These are phyloP conservation scores for Seminavis robusta DNA, from an alignment of 108 stramenopile species.

Conservation along the genomic window DNA sequence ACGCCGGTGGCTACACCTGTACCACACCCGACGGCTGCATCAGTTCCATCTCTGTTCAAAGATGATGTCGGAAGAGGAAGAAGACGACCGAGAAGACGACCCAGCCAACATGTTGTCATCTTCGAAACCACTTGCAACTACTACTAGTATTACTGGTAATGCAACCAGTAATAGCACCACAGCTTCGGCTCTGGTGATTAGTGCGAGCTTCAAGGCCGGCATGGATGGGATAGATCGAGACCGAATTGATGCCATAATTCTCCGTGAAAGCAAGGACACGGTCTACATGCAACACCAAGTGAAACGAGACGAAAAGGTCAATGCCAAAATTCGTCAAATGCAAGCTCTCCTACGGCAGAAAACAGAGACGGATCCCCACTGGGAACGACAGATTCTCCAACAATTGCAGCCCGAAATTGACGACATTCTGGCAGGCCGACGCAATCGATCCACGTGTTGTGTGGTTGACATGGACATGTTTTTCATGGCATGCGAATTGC, in stretches of 20 bases:
- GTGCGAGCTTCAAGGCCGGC: conserved; percentile 77
- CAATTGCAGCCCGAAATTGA: conserved; percentile 30
- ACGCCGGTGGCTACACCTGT: too few species aligned
- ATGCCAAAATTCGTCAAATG: conserved; percentile 47
- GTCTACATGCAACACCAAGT: conserved; percentile 68
- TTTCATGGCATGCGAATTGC: conserved; percentile 86
- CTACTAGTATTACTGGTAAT: too few species aligned
- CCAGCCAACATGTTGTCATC: too few species aligned
- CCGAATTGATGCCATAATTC: conserved; percentile 68
- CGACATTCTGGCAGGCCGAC: conserved; percentile 14
- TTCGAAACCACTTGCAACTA: too few species aligned
- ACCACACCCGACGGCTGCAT: too few species aligned
- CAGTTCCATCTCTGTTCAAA: too few species aligned
- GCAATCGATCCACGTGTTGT: conserved; percentile 55
- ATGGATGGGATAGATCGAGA: conserved; percentile 81
- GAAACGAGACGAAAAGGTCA: conserved; percentile 55
- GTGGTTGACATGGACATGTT: conserved; percentile 96
- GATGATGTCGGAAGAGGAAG: too few species aligned
- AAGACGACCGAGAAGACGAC: too few species aligned
- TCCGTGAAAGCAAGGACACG: conserved; percentile 72
- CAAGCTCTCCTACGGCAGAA: conserved; percentile 26
- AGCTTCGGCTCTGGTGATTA: conserved; percentile 69
- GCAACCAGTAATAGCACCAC: too few species aligned
- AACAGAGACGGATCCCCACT: not conserved
- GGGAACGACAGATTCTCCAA: not conserved